These are phyloP conservation scores for Aureobasidium sp. DNA, from an alignment of 2,329 filamentous ascomycete species.

Conservation along the genomic window DNA sequence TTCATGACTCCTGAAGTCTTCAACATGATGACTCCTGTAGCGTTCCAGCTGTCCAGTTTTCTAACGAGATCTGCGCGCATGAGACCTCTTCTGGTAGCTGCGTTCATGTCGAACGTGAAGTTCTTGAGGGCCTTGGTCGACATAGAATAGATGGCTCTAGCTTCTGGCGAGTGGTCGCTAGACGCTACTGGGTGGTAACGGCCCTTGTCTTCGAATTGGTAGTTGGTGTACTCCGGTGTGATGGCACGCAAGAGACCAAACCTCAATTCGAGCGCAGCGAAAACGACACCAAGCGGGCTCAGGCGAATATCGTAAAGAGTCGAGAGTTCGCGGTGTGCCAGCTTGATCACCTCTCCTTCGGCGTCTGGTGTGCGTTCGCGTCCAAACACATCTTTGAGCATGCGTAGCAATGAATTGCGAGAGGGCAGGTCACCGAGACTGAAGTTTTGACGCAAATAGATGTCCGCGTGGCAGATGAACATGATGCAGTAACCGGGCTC, in stretches of 20 bases:
- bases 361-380: constrained; percentile 22
- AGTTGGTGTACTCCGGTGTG: constrained; percentile 49
- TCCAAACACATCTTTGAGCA: constrained; percentile 45
- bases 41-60: constrained; percentile 47
- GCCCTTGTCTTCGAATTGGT: constrained; percentile 38
- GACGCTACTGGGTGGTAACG: constrained; percentile 12
- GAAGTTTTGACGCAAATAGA: constrained; percentile 51
- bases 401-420: constrained; percentile 35
- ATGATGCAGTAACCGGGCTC: constrained; percentile 47
- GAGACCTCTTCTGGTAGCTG: constrained; percentile 26
- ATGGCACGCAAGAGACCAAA: constrained; percentile 48
- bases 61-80: constrained; percentile 42
- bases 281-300: constrained; percentile 29
- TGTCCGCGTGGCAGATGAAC: constrained; percentile 49
- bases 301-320: constrained; percentile 46
- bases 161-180: constrained; percentile 34
- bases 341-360: constrained; percentile 38
- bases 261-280: constrained; percentile 52
- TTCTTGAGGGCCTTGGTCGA: constrained; percentile 36
- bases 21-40: constrained; percentile 42
- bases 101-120: constrained; percentile 42
- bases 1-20: constrained; percentile 45
- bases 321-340: constrained; percentile 38
- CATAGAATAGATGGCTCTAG: constrained; percentile 35
- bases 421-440: constrained; percentile 52